Evolutionary conservation across 495 filamentous ascomycete species (phyloP), one percentile per base, ranked within the genome.

Genomic region (Aspergillus avenaceus): DNA sequence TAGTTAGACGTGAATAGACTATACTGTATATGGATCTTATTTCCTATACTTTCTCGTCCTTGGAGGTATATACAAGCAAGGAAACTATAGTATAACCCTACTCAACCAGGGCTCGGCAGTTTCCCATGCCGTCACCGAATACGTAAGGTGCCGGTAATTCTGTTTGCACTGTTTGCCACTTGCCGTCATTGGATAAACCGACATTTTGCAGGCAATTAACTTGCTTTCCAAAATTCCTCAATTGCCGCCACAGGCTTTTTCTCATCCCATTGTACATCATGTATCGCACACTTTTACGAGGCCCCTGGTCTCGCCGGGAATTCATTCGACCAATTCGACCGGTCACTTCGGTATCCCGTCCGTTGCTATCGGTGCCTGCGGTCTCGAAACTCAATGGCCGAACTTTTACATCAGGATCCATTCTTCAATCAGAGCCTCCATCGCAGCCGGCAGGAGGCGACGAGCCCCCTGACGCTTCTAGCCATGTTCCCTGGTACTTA

Each of bases 401-500:
- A 54, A 43, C 56, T 31, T 70, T 70, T 54, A 61, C 66, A 24
- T 50, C 52, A 23, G 32, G 44, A 53, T 51, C 47, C 34, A 41
- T 51, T 29, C 56, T 56, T 27, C 57, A 51, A 19, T 65, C 56
- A 16, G 60, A 64, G 40, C 51, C 52, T 14, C 50, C 60, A 36
- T 54, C 49, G 40, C 21, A 49, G 5, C 50, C 58, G n/a, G 9
- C 40, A 22, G 56, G 55, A 43, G 52, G 54, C 14, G 27, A 28
- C 8, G 48, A 13, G 25, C 21, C 28, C 4, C 6, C 51, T 21
- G 40, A 48, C 21, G 22, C 53, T 14, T 52, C 66, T 0, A 58
- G 42, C 32, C 56, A 66, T 51, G 56, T 79, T 1, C 91, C 92
- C 5, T 98, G 93, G 93, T 97, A 96, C 69, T 79, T 97, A 34